phyloP scores from a whole-genome alignment of 2,329 filamentous ascomycete genomes.

The Aureobasidium sp. region DNA sequence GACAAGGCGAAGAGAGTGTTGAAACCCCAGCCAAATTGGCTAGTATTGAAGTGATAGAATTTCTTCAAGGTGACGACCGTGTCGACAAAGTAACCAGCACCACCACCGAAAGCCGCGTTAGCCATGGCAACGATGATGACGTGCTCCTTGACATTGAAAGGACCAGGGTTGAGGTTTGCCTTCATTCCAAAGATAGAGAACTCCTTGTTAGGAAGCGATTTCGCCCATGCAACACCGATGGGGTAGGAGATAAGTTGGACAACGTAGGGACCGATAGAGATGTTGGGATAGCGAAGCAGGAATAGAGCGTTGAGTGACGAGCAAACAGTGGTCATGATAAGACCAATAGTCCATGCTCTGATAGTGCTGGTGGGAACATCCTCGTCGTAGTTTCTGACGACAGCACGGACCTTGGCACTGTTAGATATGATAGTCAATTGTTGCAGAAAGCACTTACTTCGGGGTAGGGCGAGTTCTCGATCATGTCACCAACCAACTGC shows the following conservation, averaged over 20 bases:
- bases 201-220: constrained; percentile 30
- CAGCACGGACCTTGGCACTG: constrained; percentile 40
- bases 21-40: constrained; percentile 59
- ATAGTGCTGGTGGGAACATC: constrained; percentile 59
- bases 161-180: constrained; percentile 46
- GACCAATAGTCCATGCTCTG: constrained; percentile 56
- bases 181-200: constrained; percentile 53
- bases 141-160: constrained; percentile 37
- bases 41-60: constrained; percentile 69
- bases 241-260: constrained; percentile 77
- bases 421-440: not conserved
- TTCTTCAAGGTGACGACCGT: constrained; percentile 35
- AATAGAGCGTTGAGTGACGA: constrained; percentile 69
- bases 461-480: constrained; percentile 61
- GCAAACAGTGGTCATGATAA: constrained; percentile 55
- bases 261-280: constrained; percentile 81
- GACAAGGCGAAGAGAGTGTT: constrained; percentile 81
- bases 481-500: constrained; percentile 52
- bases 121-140: constrained; percentile 29
- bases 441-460: constrained; percentile 42
- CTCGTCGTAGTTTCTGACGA: constrained; percentile 58
- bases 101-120: constrained; percentile 47
- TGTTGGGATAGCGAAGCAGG: constrained; percentile 80
- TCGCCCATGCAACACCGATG: constrained; percentile 64
- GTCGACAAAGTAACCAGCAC: constrained; percentile 23